These are phyloP conservation scores for Nyssa sinensis DNA, from an alignment of 148 eudicot genomes.

Conservation along the genomic window DNA sequence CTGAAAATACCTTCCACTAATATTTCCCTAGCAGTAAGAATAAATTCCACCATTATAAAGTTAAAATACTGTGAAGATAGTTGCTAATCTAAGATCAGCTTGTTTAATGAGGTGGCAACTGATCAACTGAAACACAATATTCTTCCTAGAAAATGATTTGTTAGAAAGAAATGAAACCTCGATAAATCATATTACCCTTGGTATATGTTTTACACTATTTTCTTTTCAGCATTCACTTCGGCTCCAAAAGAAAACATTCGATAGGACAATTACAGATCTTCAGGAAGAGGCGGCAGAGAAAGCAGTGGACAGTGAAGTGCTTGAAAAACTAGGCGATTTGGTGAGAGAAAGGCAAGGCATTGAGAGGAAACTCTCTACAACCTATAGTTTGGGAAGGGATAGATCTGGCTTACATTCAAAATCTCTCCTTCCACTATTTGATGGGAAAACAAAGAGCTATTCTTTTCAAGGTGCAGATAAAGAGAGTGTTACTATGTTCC, in stretches of 20 bases:
- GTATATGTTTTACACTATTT: neutral
- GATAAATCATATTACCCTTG: neutral
- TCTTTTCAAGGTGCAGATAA: constrained; percentile 52
- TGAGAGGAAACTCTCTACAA: constrained; percentile 77
- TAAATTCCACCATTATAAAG: neutral
- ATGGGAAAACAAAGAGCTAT: constrained; percentile 50
- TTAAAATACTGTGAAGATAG: neutral
- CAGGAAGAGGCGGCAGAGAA: constrained; percentile 60
- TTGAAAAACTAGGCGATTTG: constrained; percentile 55
- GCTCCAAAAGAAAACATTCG: constrained; percentile 73
- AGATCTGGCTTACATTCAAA: constrained; percentile 28
- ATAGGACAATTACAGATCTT: constrained; percentile 65
- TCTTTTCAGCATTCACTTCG: constrained; percentile 64
- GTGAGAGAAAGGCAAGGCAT: constrained; percentile 63
- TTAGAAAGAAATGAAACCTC: neutral
- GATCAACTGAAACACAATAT: neutral
- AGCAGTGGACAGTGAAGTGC: constrained; percentile 41
- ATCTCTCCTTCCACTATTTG: constrained; percentile 64
- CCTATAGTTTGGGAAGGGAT: constrained; percentile 86
- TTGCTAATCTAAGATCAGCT: no score
- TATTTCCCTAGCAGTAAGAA: neutral
- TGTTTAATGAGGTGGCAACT: no score
- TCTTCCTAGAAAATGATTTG: no score
- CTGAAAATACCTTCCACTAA: neutral
- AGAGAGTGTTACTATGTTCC: constrained; percentile 54